Evolutionary conservation across 208 protist species (phyloP).

Genomic region (Acanthamoeba triangularis): DNA sequence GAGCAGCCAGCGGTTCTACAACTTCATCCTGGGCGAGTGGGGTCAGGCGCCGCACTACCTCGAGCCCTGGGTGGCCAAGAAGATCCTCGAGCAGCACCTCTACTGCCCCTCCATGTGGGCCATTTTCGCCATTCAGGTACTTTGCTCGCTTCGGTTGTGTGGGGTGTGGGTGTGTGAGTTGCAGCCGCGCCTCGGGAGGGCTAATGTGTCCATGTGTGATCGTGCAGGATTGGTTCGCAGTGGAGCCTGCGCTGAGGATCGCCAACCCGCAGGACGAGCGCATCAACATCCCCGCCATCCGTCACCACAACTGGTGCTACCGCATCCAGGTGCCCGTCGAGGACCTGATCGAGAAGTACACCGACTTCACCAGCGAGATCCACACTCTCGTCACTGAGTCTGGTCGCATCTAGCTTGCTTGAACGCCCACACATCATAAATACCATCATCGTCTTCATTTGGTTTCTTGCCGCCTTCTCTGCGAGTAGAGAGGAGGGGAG

Average conservation of each 20-base stretch:
- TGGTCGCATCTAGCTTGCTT: constrained; percentile 8
- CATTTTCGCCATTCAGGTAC: constrained; percentile 84
- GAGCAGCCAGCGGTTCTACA: constrained; percentile 82
- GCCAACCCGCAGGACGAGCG: constrained; percentile 85
- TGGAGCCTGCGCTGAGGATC: constrained; percentile 55
- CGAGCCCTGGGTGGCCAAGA: constrained; percentile 79
- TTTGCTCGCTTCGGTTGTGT: neutral
- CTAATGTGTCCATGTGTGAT: no score
- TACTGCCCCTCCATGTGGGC: constrained; percentile 82
- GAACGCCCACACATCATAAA: no score
- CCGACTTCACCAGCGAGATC: constrained; percentile 73
- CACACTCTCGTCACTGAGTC: neutral
- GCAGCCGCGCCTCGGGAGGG: no score
- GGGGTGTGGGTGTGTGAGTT: neutral
- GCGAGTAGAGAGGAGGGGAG: no score
- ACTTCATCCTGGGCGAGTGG: constrained; percentile 80
- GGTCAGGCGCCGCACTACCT: constrained; percentile 83
- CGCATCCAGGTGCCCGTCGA: constrained; percentile 78
- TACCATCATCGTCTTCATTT: no score
- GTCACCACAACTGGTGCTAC: constrained; percentile 86
- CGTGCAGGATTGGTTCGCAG: constrained; percentile 75
- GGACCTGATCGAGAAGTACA: constrained; percentile 74
- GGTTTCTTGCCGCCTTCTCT: no score
- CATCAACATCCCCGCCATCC: constrained; percentile 86
- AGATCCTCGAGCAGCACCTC: constrained; percentile 84